Percentiles rank a stretch among this genome's conserved stretches.
phyloP scores from a whole-genome alignment of 1,139 yeast species.

The Taphrina pruni region DNA sequence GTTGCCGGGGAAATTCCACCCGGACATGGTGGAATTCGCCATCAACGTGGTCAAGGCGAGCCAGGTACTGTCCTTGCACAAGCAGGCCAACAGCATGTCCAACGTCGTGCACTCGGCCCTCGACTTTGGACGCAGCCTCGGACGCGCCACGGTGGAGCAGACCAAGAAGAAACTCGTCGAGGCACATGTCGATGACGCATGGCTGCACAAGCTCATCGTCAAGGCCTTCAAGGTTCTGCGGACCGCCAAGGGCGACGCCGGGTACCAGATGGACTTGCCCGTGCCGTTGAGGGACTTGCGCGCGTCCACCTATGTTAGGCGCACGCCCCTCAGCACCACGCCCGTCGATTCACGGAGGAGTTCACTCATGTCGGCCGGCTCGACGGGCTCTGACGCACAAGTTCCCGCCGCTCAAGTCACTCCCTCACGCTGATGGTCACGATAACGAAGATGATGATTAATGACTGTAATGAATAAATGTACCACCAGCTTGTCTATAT shows the following conservation, averaged over 20 bases:
- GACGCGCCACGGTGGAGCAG: constrained; percentile 27
- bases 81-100: constrained; percentile 37
- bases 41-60: constrained; percentile 28
- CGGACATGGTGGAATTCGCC: constrained; percentile 30
- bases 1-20: constrained; percentile 29
- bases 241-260: constrained; percentile 28
- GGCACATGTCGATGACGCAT: constrained; percentile 35
- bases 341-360: constrained; percentile 1
- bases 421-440: no score
- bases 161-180: constrained; percentile 35
- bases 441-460: not conserved
- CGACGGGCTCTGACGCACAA: constrained; percentile 12
- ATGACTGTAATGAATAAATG: constrained; percentile 6
- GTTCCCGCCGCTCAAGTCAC: not conserved
- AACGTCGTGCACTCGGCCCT: constrained; percentile 13
- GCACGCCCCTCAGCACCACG: constrained; percentile 1
- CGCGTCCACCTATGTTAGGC: constrained; percentile 11
- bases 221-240: constrained; percentile 30
- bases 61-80: constrained; percentile 32
- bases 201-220: constrained; percentile 32
- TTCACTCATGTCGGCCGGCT: constrained; percentile 10
- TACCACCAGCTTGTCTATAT: not conserved
- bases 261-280: constrained; percentile 31
- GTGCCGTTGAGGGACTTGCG: constrained; percentile 28
- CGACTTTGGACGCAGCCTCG: constrained; percentile 21